A percentile compares a stretch with the other conserved stretches of the same genome.
These are phyloP conservation scores for Phytophthora melonis DNA, from an alignment of 352 stramenopile species.

Conservation along the genomic window DNA sequence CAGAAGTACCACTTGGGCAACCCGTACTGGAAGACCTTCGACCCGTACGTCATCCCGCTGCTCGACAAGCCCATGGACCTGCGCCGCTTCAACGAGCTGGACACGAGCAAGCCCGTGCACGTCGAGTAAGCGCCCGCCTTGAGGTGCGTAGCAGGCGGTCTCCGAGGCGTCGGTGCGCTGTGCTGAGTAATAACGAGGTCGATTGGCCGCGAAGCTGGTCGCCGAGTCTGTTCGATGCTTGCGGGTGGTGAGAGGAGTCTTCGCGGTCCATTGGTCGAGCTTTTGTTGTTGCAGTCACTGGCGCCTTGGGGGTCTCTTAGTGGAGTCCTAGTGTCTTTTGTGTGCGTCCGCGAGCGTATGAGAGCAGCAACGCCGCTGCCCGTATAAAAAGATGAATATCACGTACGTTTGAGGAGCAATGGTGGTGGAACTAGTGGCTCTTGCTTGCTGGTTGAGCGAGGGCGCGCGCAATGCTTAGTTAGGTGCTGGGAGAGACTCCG, in stretches of 20 bases:
- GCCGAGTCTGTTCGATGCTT: conserved; percentile 1
- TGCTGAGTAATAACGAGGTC: background rate
- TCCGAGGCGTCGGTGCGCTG: background rate
- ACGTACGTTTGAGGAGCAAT: conserved; percentile 13
- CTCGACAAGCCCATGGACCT: conserved; percentile 32
- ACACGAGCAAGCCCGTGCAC: conserved; percentile 40
- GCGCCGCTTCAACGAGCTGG: conserved; percentile 47
- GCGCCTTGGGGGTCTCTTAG: conserved; percentile 1
- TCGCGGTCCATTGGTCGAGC: background rate
- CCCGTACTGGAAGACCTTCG: conserved; percentile 40
- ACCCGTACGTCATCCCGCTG: conserved; percentile 33
- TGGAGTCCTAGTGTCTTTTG: conserved; percentile 9
- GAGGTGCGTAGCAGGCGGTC: conserved; percentile 1
- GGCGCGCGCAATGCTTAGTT: no score
- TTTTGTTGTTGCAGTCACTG: background rate
- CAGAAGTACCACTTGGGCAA: conserved; percentile 37
- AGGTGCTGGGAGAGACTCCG: no score
- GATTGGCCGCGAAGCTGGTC: background rate
- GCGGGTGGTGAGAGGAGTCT: background rate
- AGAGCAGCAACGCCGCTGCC: background rate
- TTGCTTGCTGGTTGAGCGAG: no score
- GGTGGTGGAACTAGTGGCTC: background rate
- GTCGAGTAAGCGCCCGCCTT: conserved; percentile 20
- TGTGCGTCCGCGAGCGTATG: conserved; percentile 9
- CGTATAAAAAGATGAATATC: conserved; percentile 6